Evolutionary conservation across 2,329 filamentous ascomycete species (phyloP).

Genomic region (Neofusicoccum parvum): DNA sequence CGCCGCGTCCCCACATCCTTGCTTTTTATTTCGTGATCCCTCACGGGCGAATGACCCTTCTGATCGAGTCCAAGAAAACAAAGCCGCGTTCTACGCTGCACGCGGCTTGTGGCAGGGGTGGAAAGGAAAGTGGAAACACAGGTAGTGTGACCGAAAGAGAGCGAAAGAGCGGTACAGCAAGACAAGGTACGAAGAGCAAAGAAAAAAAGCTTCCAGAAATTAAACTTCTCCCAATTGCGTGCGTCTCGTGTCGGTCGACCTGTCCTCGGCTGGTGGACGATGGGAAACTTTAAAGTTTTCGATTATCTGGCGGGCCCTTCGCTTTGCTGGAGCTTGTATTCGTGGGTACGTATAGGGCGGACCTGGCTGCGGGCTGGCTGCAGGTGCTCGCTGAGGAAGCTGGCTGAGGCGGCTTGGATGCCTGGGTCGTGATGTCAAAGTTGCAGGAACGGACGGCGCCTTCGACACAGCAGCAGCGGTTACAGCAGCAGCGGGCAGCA

Average conservation of each 20-base stretch:
- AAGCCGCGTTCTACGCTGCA: not conserved
- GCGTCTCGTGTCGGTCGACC: not conserved
- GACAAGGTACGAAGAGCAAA: not conserved
- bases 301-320: no score
- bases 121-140: not conserved
- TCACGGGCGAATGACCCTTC: no score
- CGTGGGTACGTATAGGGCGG: no score
- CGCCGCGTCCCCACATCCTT: slow-evolving; percentile 46
- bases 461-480: not conserved
- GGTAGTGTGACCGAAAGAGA: not conserved
- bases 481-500: not conserved
- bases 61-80: not conserved
- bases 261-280: not conserved
- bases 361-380: no score
- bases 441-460: not conserved
- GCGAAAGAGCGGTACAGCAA: not conserved
- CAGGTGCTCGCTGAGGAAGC: no score
- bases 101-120: not conserved
- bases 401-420: not conserved
- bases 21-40: not conserved
- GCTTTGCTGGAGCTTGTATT: no score
- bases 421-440: not conserved
- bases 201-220: not conserved
- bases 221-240: not conserved
- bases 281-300: no score